phyloP scores from a whole-genome alignment of 1,284 basidiomycete genomes.

The Moesziomyces sp. region DNA sequence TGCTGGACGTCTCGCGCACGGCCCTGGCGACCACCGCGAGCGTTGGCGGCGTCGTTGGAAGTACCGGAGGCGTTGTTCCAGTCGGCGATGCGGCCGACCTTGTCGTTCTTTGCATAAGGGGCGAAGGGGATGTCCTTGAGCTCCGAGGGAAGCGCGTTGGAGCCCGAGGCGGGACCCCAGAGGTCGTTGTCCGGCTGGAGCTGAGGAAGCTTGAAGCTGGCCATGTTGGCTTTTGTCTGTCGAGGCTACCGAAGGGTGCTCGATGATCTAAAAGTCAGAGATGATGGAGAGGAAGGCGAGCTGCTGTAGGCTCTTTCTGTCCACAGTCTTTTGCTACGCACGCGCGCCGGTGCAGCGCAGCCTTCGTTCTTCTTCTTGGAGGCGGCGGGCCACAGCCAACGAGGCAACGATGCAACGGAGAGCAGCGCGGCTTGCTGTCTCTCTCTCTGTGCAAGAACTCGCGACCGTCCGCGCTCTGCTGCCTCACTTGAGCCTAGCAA shows the following conservation, averaged over 20 bases:
- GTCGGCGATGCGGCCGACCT: slow-evolving; percentile 95
- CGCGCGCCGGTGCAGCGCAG: no score
- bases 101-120: slow-evolving; percentile 97
- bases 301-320: neutral
- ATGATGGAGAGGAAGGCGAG: slow-evolving; percentile 1
- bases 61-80: slow-evolving; percentile 79
- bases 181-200: slow-evolving; percentile 51
- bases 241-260: slow-evolving; percentile 3
- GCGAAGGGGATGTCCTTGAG: slow-evolving; percentile 75
- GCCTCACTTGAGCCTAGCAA: slow-evolving; percentile 9
- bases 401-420: no score
- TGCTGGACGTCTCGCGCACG: slow-evolving; percentile 56
- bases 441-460: slow-evolving; percentile 4
- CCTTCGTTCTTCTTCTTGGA: no score
- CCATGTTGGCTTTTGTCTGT: slow-evolving; percentile 45
- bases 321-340: no score
- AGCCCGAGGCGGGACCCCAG: slow-evolving; percentile 62
- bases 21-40: slow-evolving; percentile 47
- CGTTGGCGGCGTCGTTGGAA: slow-evolving; percentile 69
- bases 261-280: slow-evolving; percentile 5
- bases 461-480: slow-evolving; percentile 7
- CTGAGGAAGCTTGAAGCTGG: slow-evolving; percentile 59
- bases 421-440: neutral
- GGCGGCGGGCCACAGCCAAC: no score
- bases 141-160: slow-evolving; percentile 57